These are phyloP conservation scores for Fagopyrum tataricum DNA, from an alignment of 148 eudicot genomes.

Conservation along the genomic window DNA sequence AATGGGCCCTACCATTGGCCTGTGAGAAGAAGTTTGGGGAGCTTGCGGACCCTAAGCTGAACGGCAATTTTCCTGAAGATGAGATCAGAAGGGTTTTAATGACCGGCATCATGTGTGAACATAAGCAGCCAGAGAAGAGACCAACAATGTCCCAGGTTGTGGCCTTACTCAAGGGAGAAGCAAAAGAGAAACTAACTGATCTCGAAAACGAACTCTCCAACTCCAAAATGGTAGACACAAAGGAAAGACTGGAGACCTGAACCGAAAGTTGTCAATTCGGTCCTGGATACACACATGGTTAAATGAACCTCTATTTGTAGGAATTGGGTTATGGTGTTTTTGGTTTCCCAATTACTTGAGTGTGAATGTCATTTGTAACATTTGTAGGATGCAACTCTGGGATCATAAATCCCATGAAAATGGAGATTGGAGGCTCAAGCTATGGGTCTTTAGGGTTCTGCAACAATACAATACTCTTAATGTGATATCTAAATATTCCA, in stretches of 20 bases:
- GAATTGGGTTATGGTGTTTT: neutral
- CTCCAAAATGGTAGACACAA: constrained; percentile 9
- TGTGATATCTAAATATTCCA: neutral
- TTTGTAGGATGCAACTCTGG: neutral
- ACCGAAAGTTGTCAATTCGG: neutral
- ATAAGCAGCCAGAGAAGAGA: constrained; percentile 58
- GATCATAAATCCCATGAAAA: neutral
- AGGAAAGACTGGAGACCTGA: constrained; percentile 8
- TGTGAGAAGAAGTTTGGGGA: constrained; percentile 51
- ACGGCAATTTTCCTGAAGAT: constrained; percentile 54
- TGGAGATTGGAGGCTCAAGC: neutral
- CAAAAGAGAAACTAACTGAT: constrained; percentile 41
- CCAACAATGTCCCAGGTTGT: constrained; percentile 82
- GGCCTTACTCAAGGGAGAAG: constrained; percentile 62
- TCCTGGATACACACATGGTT: neutral
- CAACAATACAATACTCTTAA: neutral
- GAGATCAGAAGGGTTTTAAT: constrained; percentile 51
- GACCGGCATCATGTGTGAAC: constrained; percentile 61
- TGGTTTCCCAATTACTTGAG: neutral
- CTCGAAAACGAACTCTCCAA: constrained; percentile 53
- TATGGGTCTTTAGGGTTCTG: neutral
- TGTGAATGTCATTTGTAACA: neutral
- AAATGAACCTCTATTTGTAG: neutral
- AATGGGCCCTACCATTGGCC: constrained; percentile 76
- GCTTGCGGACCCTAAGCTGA: constrained; percentile 62